Base-by-base conservation (phyloP, 129 eudicot genomes). In the Flaveria ramosissima region DNA sequence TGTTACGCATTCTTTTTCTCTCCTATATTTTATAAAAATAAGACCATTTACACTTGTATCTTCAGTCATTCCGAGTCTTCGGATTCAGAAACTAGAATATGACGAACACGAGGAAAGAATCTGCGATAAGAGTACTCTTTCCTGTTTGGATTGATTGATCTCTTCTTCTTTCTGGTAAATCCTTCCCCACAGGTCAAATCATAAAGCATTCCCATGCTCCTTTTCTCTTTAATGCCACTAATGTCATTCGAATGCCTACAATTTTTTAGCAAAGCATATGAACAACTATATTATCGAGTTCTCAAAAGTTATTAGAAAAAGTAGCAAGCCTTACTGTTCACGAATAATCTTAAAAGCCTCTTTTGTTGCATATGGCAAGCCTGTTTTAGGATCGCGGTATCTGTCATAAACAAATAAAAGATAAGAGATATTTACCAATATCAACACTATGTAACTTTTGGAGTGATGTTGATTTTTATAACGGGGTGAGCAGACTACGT, bases 341-440 rank as follows among this genome's bases (percentile, higher is more conserved):
- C 91, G 96, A 14, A 95, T 84, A 41, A 89, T 75, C 76, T 84
- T 88, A 81, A 88, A 95, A 69, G 97, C 99, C 87, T 92, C 97
- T 72, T 89, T 92, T 43, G 94, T 95, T 48, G 99, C 97, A 82
- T 95, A 95, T 52, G 96, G 95, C 68, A 88, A 78, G 27, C 99
- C 96, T 13, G 97, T 91, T 79, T 89, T 95, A 70, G 97, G 99
- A 83, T 95, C 99, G 11, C 91, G 91, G 65, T 91, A 92, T 81
- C 98, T 93, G 67, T 57, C 71, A 67, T 67, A 67, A 21, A 71
- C 48, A 64, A 46, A 45, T 16, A 20, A 62, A 39, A 60, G 41
- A 51, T 19, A 9, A 0, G 7, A 21, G 2, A 52, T 43, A 53
- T 46, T 0, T 36, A 69, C 26, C 7, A 74, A 19, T 21, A 27